These are phyloP conservation scores for Amesomyces nigricolor DNA, from an alignment of 2,329 filamentous ascomycete species.

Conservation along the genomic window DNA sequence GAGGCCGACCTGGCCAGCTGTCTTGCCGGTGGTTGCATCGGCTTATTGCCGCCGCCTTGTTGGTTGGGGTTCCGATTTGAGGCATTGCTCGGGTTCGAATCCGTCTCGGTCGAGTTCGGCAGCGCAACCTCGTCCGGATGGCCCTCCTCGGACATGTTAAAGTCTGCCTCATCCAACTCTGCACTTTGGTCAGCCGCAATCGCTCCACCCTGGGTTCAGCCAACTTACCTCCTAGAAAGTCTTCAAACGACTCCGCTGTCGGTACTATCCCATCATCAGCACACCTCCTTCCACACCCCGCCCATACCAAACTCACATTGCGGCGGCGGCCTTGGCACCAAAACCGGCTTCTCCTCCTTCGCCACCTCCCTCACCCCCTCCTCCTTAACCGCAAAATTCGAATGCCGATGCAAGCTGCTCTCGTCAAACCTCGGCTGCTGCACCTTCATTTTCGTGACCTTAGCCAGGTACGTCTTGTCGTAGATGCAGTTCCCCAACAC, in stretches of 20 bases:
- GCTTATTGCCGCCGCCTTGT: constrained; percentile 20
- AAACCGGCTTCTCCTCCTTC: constrained; percentile 22
- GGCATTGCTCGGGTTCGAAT: constrained; percentile 26
- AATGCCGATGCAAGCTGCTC: constrained; percentile 73
- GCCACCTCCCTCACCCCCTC: constrained; percentile 21
- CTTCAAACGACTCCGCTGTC: constrained; percentile 44
- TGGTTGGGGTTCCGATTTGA: constrained; percentile 26
- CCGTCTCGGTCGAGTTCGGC: constrained; percentile 33
- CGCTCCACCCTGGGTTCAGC: constrained; percentile 18
- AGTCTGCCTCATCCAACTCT: constrained; percentile 73
- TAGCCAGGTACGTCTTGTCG: constrained; percentile 87
- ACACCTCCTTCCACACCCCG: background rate
- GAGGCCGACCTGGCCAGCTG: constrained; percentile 30
- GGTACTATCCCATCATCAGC: constrained; percentile 17
- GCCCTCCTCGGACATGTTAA: constrained; percentile 61
- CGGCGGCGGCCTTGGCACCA: constrained; percentile 10
- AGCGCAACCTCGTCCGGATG: constrained; percentile 74
- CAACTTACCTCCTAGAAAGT: constrained; percentile 43
- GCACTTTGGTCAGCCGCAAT: constrained; percentile 22
- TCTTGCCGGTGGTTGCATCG: constrained; percentile 37
- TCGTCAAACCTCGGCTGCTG: constrained; percentile 72
- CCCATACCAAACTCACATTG: constrained; percentile 10
- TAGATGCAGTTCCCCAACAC: constrained; percentile 98
- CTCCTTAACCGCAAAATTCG: constrained; percentile 61
- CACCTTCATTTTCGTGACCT: constrained; percentile 85